Base-by-base conservation (phyloP, 352 stramenopile species). In the Pythium aristosporum region DNA sequence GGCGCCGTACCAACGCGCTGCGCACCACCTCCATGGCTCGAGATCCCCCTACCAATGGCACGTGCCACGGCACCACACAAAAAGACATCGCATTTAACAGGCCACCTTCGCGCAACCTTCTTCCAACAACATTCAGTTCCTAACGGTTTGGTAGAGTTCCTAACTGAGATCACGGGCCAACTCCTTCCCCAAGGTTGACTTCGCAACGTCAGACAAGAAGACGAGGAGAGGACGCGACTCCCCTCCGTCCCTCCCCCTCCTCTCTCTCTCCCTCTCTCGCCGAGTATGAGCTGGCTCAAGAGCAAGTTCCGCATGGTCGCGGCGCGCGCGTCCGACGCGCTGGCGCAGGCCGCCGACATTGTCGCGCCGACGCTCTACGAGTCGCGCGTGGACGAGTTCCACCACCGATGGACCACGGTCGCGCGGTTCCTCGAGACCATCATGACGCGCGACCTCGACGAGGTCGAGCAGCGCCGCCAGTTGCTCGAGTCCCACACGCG, bases 341-440 rank as follows among this genome's bases (percentile, higher is more conserved):
- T 96, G 28, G 84, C 81, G 9, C 87, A 96, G 72, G 85, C 83
- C 16, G 85, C 82, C 8, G 85, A 93, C 59, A 79, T 92, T 62
- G 80, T 94, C 48, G 76, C 83, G 51, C 85, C 87, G 43, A 88
- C 83, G 47, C 72, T 96, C 16, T 94, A 93, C 69, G 85, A 92
- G 60, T 94, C 85, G 41, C 82, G 76, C 64, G 76, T 86, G 34
- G 80, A 92, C 50, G 87, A 96, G 67, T 96, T 96, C 65, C 83
- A 94, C 63, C 83, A 94, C 66, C 83, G 81, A 20, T 96, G 87
- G 87, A 80, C 73, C 32, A 94, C 70, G 0, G 80, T 96, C 39
- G 75, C 78, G 63, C 83, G 79, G 59, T 94, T 94, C 60, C 75
- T 94, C 15, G 85, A 92, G 57, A 78, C 83, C 8, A 68, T 96